Evolutionary conservation across 228 moss, liverwort and hornwort genomes (phyloP).

Genomic region (Sphagnum fallax): DNA sequence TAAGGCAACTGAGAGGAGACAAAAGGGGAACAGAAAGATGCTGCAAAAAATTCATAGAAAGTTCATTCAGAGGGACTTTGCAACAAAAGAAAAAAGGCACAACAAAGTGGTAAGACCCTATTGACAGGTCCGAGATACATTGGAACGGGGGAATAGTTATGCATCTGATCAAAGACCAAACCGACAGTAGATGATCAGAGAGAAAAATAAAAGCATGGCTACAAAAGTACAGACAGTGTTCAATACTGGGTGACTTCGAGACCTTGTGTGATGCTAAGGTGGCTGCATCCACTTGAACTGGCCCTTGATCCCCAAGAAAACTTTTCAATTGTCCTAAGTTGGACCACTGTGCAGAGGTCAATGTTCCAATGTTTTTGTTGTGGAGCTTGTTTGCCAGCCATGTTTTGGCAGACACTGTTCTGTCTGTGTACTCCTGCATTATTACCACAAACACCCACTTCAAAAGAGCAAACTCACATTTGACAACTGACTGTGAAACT

Average conservation of each 20-base stretch:
- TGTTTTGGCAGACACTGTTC: slow-evolving; percentile 20
- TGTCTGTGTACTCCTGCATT: slow-evolving; percentile 44
- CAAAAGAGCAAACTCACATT: background rate
- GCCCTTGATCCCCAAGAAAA: slow-evolving; percentile 16
- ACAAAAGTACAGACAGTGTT: background rate
- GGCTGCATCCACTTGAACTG: slow-evolving; percentile 9
- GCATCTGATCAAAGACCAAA: no score
- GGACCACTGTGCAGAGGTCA: slow-evolving; percentile 44
- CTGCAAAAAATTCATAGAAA: no score
- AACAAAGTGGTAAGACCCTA: background rate
- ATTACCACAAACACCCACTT: background rate
- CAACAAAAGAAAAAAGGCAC: background rate
- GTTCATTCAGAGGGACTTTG: no score
- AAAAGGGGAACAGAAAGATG: background rate
- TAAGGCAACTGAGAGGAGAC: background rate
- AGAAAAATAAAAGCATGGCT: background rate
- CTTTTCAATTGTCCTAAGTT: slow-evolving; percentile 30
- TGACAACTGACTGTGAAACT: no score
- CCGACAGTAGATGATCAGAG: background rate
- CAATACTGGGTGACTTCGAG: background rate
- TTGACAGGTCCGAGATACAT: no score
- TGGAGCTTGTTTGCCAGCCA: slow-evolving; percentile 56
- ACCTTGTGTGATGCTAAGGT: slow-evolving; percentile 12
- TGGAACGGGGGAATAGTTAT: no score
- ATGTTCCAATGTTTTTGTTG: slow-evolving; percentile 45